Evolutionary conservation across 441 rosid genomes (phyloP), one percentile per base, ranked within the genome.

Genomic region (Hypseocharis bilobata): DNA sequence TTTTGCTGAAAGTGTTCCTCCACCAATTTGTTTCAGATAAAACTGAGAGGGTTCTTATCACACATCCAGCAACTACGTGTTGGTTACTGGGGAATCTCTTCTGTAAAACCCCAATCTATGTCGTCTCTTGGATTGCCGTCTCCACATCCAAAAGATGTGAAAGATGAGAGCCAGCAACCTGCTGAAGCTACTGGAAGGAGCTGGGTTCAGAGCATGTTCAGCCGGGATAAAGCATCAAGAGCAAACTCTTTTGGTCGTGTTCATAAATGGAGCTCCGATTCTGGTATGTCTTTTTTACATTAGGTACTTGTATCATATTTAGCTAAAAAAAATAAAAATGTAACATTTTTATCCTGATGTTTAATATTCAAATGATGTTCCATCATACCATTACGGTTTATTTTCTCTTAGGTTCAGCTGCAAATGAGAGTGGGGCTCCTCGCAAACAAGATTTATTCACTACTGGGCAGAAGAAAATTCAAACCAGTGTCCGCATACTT

Each of bases 131-230:
- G 91, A 55, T 77, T 89, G 80, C 76, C 89, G 62, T 89, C 99
- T 63, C 96, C 99, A 36, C 92, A 79, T 70, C 82, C 92, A 26
- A 89, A 81, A 76, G 96, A 93, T 76, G 80, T 70, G 28, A 60
- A 78, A 49, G 86, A 82, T 81, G 96, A 93, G 72, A 79, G 74
- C 79, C 85, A 91, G 78, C 91, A 88, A 81, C 91, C 99, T 74
- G 81, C 92, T 23, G 99, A 91, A 82, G 96, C 96, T 64, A 78
- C 99, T 82, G 92, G 99, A 68, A 86, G 99, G 83, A 94, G 96
- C 78, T 94, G 99, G 99, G 99, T 91, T 52, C 99, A 91, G 76
- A 91, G 97, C 78, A 94, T 94, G 99, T 94, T 94, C 79, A 91
- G 96, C 84, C 87, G 92, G 76, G 97, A 91, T 62, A 74, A 83